Evolutionary conservation across 169 alveolate genomes (phyloP).

Genomic region (Eimeria necatrix): DNA sequence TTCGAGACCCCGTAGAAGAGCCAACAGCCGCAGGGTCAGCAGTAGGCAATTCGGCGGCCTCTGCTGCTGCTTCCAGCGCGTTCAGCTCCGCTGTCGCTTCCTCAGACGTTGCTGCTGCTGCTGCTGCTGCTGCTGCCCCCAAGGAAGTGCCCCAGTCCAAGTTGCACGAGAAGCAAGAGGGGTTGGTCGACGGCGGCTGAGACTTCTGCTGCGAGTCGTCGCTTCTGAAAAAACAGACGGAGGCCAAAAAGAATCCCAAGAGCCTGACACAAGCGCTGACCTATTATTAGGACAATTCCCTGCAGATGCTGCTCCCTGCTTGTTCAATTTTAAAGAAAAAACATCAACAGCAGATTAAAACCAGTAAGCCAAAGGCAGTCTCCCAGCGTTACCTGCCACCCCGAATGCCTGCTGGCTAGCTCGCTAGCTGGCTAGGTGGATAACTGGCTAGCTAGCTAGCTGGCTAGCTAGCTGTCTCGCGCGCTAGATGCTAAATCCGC

Average conservation of each 20-base stretch:
- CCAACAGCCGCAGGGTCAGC: not conserved
- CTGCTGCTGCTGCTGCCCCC: constrained; percentile 66
- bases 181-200: not conserved
- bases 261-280: not conserved
- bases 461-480: not conserved
- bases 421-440: not conserved
- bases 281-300: not conserved
- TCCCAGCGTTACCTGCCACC: too few relatives aligned
- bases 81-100: not conserved
- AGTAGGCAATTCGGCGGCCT: not conserved
- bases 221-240: constrained; percentile 31
- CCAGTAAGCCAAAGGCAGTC: too few relatives aligned
- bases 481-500: not conserved
- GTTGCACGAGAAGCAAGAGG: constrained; percentile 41
- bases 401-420: not conserved
- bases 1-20: not conserved
- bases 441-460: not conserved
- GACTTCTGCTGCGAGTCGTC: constrained; percentile 62
- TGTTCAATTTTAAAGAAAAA: too few relatives aligned
- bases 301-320: not conserved
- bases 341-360: too few relatives aligned
- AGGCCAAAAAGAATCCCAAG: not conserved
- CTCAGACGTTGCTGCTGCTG: constrained; percentile 48
- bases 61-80: not conserved
- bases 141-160: constrained; percentile 18